phyloP scores from a whole-genome alignment of 345 rosid species.

The Eucalyptus albens region DNA sequence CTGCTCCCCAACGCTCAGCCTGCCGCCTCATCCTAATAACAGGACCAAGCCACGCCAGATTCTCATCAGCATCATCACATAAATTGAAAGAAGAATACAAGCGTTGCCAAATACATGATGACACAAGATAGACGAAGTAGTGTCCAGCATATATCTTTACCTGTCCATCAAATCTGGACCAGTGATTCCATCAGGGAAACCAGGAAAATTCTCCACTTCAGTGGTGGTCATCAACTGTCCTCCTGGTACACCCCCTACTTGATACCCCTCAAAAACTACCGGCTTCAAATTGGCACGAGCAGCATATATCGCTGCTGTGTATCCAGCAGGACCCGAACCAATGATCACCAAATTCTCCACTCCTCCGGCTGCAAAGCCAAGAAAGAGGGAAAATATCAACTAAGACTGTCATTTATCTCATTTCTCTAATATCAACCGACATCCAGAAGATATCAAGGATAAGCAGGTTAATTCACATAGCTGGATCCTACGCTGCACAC shows the following conservation, averaged over 20 bases:
- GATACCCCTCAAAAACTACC: constrained; percentile 92
- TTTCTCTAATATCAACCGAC: not conserved
- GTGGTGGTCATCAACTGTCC: constrained; percentile 98
- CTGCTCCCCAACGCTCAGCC: constrained; percentile 99
- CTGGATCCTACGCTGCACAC: not conserved
- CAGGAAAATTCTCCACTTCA: constrained; percentile 97
- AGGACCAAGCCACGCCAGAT: not conserved
- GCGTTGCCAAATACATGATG: not conserved
- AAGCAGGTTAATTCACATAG: not conserved
- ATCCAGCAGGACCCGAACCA: constrained; percentile 99
- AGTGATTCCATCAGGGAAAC: constrained; percentile 95
- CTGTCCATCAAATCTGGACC: constrained; percentile 99
- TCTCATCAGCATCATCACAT: not conserved
- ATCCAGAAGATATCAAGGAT: not conserved
- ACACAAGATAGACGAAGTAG: not conserved
- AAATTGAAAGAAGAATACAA: not conserved
- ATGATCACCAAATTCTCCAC: constrained; percentile 85
- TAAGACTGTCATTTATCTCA: not conserved
- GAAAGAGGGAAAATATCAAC: not conserved
- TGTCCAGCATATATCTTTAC: constrained; percentile 7
- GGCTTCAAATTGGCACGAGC: constrained; percentile 99
- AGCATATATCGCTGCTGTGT: constrained; percentile 94
- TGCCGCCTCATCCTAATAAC: constrained; percentile 73
- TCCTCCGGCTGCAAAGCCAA: constrained; percentile 39
- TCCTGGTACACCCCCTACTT: constrained; percentile 96